Evolutionary conservation across 2,329 filamentous ascomycete genomes (phyloP), one percentile per base, ranked within the genome.

Genomic region (Raffaelea albimanens): DNA sequence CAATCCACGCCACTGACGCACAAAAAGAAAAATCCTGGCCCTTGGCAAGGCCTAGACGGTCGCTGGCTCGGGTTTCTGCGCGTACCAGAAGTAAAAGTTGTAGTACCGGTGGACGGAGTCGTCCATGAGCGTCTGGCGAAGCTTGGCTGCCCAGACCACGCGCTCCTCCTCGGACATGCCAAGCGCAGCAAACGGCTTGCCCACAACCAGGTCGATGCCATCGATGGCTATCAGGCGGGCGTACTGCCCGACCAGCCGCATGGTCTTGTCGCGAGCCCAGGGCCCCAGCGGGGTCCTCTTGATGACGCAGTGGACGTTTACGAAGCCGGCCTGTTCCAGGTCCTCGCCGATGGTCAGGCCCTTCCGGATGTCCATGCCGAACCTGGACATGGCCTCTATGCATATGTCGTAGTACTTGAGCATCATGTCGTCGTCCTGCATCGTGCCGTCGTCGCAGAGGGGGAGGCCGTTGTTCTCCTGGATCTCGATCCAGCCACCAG

Each of bases 101-200:
- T 20, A 49, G 47, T 43, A 46, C 47, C 49, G 46, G 18, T 50
- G 45, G 22, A 23, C n/a, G 5, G 25, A 21, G 31, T 31, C 29
- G 36, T 47, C 49, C 20, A 34, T 44, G 34, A 29, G 40, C 3
- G 29, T 14, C 33, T 48, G 46, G 69, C 46, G 45, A 16, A 51
- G 46, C 43, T 47, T 48, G 1, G 53, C 52, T 2, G 22, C 44
- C 8, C 70, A 72, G 0, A 78, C 75, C 25, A 82, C 75, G 73
- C 66, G 77, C 2, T 80, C 75, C 1, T 80, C 81, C 49, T 78
- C 78, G 0, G 80, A 78, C 60, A 80, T 77, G 63, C 69, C 53
- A 23, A 56, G 43, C 13, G 40, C 42, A 4, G 42, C 47, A 47
- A 57, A 56, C 8, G 50, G 49, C 41, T 51, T 52, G 14, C 42